phyloP scores from a whole-genome alignment of 139 green algal species.

The Haematococcus lacustris region DNA sequence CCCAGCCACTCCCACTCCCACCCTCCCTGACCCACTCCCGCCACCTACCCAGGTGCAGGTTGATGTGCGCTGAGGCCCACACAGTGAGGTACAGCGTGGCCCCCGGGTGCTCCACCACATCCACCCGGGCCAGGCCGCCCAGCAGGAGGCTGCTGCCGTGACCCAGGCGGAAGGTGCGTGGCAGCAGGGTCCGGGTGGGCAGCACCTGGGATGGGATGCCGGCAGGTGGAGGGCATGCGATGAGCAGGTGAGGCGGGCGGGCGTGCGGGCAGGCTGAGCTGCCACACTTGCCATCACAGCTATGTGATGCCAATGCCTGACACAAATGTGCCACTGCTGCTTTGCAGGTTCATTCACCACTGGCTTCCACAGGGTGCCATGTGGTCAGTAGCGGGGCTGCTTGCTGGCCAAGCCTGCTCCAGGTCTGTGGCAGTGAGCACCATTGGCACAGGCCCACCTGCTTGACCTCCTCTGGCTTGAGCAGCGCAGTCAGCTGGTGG shows the following conservation, averaged over 20 bases:
- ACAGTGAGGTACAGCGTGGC: constrained; percentile 90
- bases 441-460: no score
- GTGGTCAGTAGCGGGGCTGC: no score
- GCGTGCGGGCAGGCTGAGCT: no score
- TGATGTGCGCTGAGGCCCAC: constrained; percentile 51
- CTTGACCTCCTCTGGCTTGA: constrained; percentile 68
- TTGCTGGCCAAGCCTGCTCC: no score
- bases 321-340: no score
- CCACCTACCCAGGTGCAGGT: constrained; percentile 59
- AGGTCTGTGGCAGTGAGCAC: no score
- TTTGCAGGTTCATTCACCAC: no score
- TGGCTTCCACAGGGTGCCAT: no score
- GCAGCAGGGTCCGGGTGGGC: constrained; percentile 57
- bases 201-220: constrained; percentile 52
- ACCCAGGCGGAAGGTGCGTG: constrained; percentile 79
- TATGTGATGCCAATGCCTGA: no score
- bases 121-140: constrained; percentile 82
- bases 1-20: no score
- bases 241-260: neutral
- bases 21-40: no score
- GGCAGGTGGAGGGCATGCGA: neutral
- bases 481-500: constrained; percentile 67
- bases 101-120: constrained; percentile 60
- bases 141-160: constrained; percentile 69
- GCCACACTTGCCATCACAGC: no score